Conservation (phyloP, 371 early-diverging fungal species). For the Globomyces sp. region DNA sequence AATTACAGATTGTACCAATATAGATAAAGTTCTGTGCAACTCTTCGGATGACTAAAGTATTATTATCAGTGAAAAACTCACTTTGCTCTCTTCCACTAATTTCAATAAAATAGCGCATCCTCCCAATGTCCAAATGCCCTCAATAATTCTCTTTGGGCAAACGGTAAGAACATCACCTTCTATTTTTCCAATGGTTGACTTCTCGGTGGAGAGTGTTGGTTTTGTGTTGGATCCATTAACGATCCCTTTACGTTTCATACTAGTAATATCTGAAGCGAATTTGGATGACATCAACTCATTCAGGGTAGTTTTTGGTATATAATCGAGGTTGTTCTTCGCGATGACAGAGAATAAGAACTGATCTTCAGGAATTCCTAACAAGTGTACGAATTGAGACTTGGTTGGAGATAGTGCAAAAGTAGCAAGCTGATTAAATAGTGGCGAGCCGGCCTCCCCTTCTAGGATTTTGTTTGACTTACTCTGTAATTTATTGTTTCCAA, state of each 20-base stretch:
- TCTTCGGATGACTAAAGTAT: slow-evolving; percentile 50
- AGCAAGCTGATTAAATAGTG: slow-evolving; percentile 14
- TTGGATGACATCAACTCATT: slow-evolving; percentile 16
- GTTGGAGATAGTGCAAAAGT: slow-evolving; percentile 13
- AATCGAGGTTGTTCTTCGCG: slow-evolving; percentile 47
- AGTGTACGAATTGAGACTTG: background rate
- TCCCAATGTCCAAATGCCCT: slow-evolving; percentile 72
- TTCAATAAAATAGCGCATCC: slow-evolving; percentile 65
- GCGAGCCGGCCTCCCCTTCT: slow-evolving; percentile 11
- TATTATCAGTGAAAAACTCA: slow-evolving; percentile 28
- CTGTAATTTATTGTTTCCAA: slow-evolving; percentile 4
- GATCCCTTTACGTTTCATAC: slow-evolving; percentile 46
- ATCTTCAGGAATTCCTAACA: slow-evolving; percentile 38
- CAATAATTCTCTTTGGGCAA: slow-evolving; percentile 46
- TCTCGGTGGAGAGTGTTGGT: slow-evolving; percentile 46
- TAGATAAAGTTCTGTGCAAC: slow-evolving; percentile 58
- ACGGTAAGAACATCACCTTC: slow-evolving; percentile 56
- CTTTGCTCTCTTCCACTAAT: slow-evolving; percentile 61
- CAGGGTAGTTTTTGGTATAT: background rate
- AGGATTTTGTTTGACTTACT: background rate
- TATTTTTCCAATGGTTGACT: slow-evolving; percentile 27
- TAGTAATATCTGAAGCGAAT: slow-evolving; percentile 31
- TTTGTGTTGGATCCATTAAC: slow-evolving; percentile 57
- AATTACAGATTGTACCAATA: slow-evolving; percentile 62
- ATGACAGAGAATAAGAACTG: slow-evolving; percentile 65